Conservation (phyloP, 306 rosid genomes). For the Nissolia schottii region DNA sequence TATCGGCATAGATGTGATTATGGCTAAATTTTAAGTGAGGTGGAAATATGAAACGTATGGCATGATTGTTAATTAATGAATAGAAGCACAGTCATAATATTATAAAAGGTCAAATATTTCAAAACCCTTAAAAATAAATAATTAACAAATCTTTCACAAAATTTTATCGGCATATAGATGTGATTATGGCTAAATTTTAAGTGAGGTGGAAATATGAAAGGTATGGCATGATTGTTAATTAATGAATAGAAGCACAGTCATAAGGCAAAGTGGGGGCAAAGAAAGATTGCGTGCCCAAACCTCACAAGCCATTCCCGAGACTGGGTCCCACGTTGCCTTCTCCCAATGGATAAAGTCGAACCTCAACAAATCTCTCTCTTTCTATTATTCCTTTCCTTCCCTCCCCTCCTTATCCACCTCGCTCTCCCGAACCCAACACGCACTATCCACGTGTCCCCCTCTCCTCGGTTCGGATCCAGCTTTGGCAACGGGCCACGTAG, state of each 20-base stretch:
- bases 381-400: slow-evolving; percentile 8
- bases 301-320: not conserved
- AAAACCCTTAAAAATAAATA: no score
- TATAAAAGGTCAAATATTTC: no score
- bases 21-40: no score
- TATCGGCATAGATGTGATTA: no score
- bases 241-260: not conserved
- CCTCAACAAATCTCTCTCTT: not conserved
- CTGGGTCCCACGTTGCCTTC: slow-evolving; percentile 15
- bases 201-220: not conserved
- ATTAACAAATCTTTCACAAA: no score
- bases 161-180: no score
- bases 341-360: slow-evolving; percentile 27
- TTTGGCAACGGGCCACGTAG: slow-evolving; percentile 35
- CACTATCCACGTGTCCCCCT: slow-evolving; percentile 37
- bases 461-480: slow-evolving; percentile 32
- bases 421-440: slow-evolving; percentile 24
- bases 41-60: not conserved
- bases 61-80: not conserved
- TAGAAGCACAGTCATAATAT: not conserved
- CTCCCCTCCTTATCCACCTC: slow-evolving; percentile 29
- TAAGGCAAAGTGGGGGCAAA: not conserved
- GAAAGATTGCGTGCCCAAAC: slow-evolving; percentile 14
- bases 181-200: no score
- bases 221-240: not conserved